These are phyloP conservation scores for Setaria italica DNA, from an alignment of 202 grass and related monocot species.

Conservation along the genomic window DNA sequence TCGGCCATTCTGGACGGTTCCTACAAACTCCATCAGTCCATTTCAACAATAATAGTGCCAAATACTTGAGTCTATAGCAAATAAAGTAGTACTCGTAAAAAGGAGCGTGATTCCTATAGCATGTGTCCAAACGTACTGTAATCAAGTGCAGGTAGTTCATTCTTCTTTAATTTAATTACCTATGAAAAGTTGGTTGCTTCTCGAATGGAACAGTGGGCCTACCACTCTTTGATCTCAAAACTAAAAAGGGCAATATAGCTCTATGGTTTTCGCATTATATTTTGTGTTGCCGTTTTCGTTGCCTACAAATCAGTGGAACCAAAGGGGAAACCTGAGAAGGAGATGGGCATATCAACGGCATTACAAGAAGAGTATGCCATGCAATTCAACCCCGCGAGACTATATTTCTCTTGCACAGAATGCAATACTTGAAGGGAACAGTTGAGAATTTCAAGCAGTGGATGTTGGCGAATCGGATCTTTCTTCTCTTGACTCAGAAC, in stretches of 20 bases:
- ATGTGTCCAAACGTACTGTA: conserved; percentile 25
- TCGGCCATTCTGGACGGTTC: conserved; percentile 65
- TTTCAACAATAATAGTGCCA: conserved; percentile 36
- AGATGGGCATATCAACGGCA: not conserved
- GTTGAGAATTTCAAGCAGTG: conserved; percentile 13
- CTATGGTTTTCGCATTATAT: conserved; percentile 11
- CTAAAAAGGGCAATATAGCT: not conserved
- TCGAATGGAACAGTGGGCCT: conserved; percentile 7
- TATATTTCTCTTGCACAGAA: conserved; percentile 4
- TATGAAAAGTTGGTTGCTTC: not conserved
- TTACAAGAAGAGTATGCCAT: not conserved
- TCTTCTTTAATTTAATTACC: not conserved
- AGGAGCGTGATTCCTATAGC: conserved; percentile 15
- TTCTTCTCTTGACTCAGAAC: conserved; percentile 15
- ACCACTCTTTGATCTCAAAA: conserved; percentile 9
- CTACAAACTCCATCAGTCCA: conserved; percentile 38
- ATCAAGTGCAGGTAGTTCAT: not conserved
- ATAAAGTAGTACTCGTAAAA: conserved; percentile 32
- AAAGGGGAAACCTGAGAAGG: conserved; percentile 12
- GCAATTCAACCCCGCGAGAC: conserved; percentile 21
- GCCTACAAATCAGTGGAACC: conserved; percentile 13
- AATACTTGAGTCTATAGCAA: conserved; percentile 36
- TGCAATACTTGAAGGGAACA: conserved; percentile 7
- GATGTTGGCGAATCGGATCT: not conserved
- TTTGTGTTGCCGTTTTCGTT: conserved; percentile 34